Evolutionary conservation across 768 basidiomycete species (phyloP).

Genomic region (Galerina marginata): DNA sequence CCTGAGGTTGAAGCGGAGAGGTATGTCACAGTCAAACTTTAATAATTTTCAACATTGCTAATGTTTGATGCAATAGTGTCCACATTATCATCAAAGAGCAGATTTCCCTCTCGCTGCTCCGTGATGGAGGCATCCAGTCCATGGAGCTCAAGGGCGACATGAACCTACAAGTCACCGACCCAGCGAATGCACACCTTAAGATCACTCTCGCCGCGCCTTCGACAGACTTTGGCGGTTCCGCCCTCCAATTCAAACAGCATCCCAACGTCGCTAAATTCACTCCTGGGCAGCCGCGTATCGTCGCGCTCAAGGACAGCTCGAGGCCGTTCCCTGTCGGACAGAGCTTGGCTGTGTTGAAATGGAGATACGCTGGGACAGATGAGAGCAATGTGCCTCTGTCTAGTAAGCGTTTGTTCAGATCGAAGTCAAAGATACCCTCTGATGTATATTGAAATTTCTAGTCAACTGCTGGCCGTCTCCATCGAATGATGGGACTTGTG

Average conservation of each 20-base stretch:
- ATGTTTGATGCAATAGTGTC: constrained; percentile 53
- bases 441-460: constrained; percentile 30
- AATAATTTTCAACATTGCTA: background rate
- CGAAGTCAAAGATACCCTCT: background rate
- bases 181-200: constrained; percentile 72
- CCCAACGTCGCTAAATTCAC: constrained; percentile 91
- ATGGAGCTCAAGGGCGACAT: constrained; percentile 96
- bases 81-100: constrained; percentile 88
- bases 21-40: constrained; percentile 41
- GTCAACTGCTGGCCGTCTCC: constrained; percentile 98
- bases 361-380: constrained; percentile 90
- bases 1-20: constrained; percentile 80
- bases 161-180: constrained; percentile 85
- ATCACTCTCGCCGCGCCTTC: constrained; percentile 65
- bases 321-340: constrained; percentile 89
- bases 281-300: constrained; percentile 62
- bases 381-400: constrained; percentile 91
- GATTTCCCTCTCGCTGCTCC: constrained; percentile 78
- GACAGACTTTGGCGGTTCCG: constrained; percentile 62
- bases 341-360: constrained; percentile 86
- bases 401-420: constrained; percentile 56
- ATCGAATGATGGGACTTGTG: constrained; percentile 88
- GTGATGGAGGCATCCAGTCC: constrained; percentile 89
- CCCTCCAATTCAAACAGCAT: constrained; percentile 95
- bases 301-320: constrained; percentile 85